These are phyloP conservation scores for Diatrype stigma DNA, from an alignment of 2,329 filamentous ascomycete genomes.

Conservation along the genomic window DNA sequence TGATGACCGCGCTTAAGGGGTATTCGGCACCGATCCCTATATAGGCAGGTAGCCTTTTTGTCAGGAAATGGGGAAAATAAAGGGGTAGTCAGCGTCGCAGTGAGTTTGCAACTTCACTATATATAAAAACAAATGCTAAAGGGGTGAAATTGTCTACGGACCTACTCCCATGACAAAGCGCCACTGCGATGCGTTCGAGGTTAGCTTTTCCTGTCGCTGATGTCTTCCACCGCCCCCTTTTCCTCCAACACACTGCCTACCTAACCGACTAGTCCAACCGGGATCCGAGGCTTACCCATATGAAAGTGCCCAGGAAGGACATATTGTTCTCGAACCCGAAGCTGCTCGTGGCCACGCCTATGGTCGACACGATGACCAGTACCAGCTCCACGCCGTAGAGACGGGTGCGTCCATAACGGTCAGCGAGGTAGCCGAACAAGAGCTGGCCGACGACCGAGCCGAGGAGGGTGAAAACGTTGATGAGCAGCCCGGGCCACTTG, in stretches of 20 bases:
- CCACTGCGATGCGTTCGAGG: constrained; percentile 20
- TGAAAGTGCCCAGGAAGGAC: constrained; percentile 45
- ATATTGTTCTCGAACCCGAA: constrained; percentile 12
- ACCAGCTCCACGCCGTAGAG: constrained; percentile 54
- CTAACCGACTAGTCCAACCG: too few relatives aligned
- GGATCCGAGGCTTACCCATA: constrained; percentile 37
- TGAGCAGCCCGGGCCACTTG: constrained; percentile 36
- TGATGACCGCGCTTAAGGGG: constrained; percentile 63
- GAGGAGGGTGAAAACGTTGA: constrained; percentile 47
- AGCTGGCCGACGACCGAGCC: constrained; percentile 50
- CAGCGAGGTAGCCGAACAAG: constrained; percentile 50
- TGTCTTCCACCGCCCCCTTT: too few relatives aligned
- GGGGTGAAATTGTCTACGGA: background rate
- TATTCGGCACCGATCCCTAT: constrained; percentile 40
- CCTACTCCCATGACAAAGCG: constrained; percentile 22
- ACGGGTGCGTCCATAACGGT: constrained; percentile 50
- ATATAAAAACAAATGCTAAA: background rate
- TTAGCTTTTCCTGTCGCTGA: too few relatives aligned
- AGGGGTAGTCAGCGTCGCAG: too few relatives aligned
- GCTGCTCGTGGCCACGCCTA: constrained; percentile 33
- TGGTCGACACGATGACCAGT: constrained; percentile 53
- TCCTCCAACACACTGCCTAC: too few relatives aligned
- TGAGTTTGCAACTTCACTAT: background rate
- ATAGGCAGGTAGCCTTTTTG: too few relatives aligned
- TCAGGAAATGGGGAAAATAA: too few relatives aligned